Evolutionary conservation across 2,329 filamentous ascomycete genomes (phyloP).

Genomic region (Neospermospora avenae): DNA sequence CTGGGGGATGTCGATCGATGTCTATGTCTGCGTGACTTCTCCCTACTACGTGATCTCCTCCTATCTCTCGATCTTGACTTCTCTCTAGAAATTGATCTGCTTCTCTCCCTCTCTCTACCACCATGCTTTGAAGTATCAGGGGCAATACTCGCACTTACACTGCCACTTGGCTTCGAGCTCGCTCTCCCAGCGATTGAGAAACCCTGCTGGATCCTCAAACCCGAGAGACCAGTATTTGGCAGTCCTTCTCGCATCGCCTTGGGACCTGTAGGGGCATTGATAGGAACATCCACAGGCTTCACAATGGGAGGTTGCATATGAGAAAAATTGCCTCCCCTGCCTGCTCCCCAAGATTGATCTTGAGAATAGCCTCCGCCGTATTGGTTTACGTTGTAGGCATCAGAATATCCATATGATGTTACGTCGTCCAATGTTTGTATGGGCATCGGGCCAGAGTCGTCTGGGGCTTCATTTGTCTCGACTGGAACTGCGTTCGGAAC

Average conservation of each 20-base stretch:
- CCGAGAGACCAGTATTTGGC: constrained; percentile 74
- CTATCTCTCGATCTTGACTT: constrained; percentile 32
- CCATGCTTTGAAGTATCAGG: constrained; percentile 26
- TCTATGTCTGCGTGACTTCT: constrained; percentile 31
- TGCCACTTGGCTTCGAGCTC: constrained; percentile 24
- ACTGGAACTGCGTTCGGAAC: constrained; percentile 12
- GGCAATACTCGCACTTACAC: constrained; percentile 29
- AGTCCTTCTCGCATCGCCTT: constrained; percentile 91
- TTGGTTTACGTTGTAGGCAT: constrained; percentile 25
- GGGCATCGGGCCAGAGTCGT: constrained; percentile 26
- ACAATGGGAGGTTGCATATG: constrained; percentile 33
- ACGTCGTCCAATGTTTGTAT: constrained; percentile 35
- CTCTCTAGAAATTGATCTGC: constrained; percentile 31
- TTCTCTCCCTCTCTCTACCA: constrained; percentile 26
- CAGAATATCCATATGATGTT: constrained; percentile 46
- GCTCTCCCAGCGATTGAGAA: constrained; percentile 38
- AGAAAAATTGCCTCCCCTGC: constrained; percentile 40
- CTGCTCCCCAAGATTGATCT: constrained; percentile 32
- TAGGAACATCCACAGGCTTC: constrained; percentile 44
- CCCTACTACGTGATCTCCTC: constrained; percentile 22
- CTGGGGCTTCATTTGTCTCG: constrained; percentile 11
- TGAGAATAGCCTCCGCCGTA: constrained; percentile 38
- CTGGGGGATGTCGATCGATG: constrained; percentile 32
- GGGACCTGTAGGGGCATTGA: constrained; percentile 84
- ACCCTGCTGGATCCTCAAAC: constrained; percentile 45